Conservation (phyloP, 73 alveolate genomes). For the Symbiodinium pilosum region DNA sequence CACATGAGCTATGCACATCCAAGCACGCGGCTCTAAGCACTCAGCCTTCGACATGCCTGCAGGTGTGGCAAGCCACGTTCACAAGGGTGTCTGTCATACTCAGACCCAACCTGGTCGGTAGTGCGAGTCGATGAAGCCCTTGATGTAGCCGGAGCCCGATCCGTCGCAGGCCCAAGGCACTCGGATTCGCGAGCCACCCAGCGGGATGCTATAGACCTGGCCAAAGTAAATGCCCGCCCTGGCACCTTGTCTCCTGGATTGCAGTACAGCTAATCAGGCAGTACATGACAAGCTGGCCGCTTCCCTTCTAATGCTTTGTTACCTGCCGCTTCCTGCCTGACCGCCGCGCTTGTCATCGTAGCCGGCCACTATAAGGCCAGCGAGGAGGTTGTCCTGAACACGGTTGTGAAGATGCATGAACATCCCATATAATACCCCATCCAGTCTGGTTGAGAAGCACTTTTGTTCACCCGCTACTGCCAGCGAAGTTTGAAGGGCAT, state of each 20-base stretch:
- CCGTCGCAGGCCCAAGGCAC: constrained; percentile 96
- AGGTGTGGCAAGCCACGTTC: background rate
- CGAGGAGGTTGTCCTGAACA: constrained; percentile 96
- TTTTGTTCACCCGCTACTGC: too few relatives aligned
- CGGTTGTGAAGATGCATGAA: background rate
- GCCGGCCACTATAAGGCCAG: constrained; percentile 98
- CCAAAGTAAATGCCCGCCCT: background rate
- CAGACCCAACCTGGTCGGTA: constrained; percentile 98
- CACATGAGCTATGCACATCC: background rate
- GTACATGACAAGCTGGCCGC: background rate
- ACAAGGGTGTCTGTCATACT: background rate
- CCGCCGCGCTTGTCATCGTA: constrained; percentile 98
- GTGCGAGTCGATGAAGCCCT: constrained; percentile 97
- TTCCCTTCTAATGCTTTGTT: constrained; percentile 78
- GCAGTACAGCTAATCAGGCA: background rate
- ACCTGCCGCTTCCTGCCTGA: constrained; percentile 54
- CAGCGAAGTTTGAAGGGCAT: too few relatives aligned
- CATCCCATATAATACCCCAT: background rate
- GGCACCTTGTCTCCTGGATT: background rate
- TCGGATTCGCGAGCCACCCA: constrained; percentile 60
- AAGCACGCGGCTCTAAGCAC: constrained; percentile 33
- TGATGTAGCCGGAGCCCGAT: constrained; percentile 97
- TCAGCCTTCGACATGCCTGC: constrained; percentile 87
- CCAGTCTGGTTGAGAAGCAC: background rate
- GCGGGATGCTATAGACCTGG: constrained; percentile 69